phyloP scores from a whole-genome alignment of 257 asterid genomes.

The Salvia splendens region DNA sequence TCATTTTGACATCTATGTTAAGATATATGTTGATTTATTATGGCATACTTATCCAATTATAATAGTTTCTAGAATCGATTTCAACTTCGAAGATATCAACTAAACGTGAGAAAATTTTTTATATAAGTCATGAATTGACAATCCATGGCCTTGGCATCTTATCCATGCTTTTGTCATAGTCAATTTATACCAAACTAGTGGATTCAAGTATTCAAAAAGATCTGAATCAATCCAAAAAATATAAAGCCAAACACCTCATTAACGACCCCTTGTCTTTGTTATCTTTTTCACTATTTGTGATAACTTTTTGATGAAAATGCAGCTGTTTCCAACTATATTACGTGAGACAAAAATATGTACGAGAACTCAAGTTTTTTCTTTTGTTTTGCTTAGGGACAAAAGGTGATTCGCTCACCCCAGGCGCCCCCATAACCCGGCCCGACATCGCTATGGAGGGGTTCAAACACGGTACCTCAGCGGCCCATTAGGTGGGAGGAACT shows the following conservation, averaged over 20 bases:
- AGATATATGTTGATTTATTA: too few species aligned
- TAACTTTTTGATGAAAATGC: neutral
- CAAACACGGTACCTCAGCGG: too few species aligned
- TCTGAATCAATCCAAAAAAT: neutral
- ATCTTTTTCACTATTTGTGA: neutral
- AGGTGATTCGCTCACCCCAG: too few species aligned
- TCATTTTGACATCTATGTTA: too few species aligned
- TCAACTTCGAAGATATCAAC: too few species aligned
- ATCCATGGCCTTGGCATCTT: neutral
- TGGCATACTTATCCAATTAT: neutral
- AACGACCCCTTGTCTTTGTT: neutral
- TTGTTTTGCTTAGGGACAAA: too few species aligned
- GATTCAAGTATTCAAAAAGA: neutral
- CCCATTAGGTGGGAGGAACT: too few species aligned
- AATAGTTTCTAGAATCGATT: neutral
- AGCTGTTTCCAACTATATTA: neutral
- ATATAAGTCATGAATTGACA: neutral
- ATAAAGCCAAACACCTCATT: neutral
- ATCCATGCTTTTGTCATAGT: constrained; percentile 8
- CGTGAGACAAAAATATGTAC: neutral
- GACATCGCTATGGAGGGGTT: too few species aligned
- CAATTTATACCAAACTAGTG: neutral
- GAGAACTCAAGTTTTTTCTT: neutral
- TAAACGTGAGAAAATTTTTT: too few species aligned
- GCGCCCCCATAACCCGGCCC: too few species aligned